Evolutionary conservation across 2,329 filamentous ascomycete species (phyloP), one percentile per base, ranked within the genome.

Genomic region (Ophiocordyceps polyrhachis-furcata): DNA sequence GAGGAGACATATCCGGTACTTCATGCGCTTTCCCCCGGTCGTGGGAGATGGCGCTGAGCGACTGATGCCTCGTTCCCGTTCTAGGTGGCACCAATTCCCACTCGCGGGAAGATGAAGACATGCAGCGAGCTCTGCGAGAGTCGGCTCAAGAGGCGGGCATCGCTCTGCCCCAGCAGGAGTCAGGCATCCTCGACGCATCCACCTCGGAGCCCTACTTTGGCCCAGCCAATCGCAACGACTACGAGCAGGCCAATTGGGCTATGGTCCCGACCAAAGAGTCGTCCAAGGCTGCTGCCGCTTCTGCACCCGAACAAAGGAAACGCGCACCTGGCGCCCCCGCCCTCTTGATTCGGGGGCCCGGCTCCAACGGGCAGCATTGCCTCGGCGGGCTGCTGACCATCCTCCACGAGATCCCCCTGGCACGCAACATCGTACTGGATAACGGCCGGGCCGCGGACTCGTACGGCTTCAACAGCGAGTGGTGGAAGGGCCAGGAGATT

Each of bases 401-500:
- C 8, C 64, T 74, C 37, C 71, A 79, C 51, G 64, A 71, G 45
- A 79, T 81, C 21, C 76, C 76, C 1, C 57, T 74, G 0, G 67
- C 66, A 1, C 67, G 75, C 44, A 78, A 79, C 49, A 59, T 69
- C 3, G 59, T 80, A 13, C 62, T 80, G 3, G 55, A 60, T 21
- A 60, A 58, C 11, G 67, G 67, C 2, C 45, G 54, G 4, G 56
- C 65, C 5, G 59, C 65, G 2, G 52, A 59, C 1, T 66, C 61
- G 31, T 80, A 79, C 49, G 74, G 75, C 1, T 64, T 70, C 50
- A 66, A 73, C 49, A 61, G 60, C 13, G 68, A 74, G 47, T 81
- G 76, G 76, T 81, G 76, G 76, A 70, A 66, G 49, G 76, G 76
- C 4, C 62, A 68, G 42, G 55, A 63, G 9, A 77, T 79, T 35